Percentiles rank a stretch among this genome's conserved stretches.
These are phyloP conservation scores for Fusarium transvaalense DNA, from an alignment of 2,329 filamentous ascomycete genomes.

Conservation along the genomic window DNA sequence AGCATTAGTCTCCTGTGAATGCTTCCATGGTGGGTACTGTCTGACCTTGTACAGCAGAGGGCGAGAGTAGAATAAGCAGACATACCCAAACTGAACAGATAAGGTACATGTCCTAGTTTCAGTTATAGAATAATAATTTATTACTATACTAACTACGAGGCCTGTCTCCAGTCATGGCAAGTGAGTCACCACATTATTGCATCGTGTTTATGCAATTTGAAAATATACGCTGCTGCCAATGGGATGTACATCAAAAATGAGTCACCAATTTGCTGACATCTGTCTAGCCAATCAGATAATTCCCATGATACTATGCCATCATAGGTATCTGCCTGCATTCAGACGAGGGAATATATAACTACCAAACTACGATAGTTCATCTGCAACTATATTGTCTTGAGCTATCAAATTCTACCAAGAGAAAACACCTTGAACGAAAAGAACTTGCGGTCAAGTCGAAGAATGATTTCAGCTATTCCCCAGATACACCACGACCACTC, in stretches of 20 bases:
- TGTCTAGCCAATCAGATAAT: background rate
- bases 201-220: background rate
- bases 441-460: too few relatives aligned
- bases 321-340: background rate
- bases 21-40: background rate
- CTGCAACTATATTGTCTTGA: background rate
- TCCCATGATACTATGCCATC: background rate
- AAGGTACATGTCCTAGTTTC: too few relatives aligned
- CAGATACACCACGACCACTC: background rate
- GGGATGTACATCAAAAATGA: background rate
- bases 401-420: too few relatives aligned
- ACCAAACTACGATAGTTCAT: background rate
- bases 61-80: too few relatives aligned
- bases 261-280: accelerated
- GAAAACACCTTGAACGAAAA: too few relatives aligned
- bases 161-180: accelerated
- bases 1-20: background rate
- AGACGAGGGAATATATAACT: background rate
- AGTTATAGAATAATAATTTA: too few relatives aligned
- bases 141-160: background rate
- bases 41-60: too few relatives aligned
- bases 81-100: too few relatives aligned
- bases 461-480: too few relatives aligned
- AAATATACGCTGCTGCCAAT: background rate
- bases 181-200: background rate